Conservation (phyloP, 2,329 filamentous ascomycete genomes). For the Hymenoscyphus fructigenus region DNA sequence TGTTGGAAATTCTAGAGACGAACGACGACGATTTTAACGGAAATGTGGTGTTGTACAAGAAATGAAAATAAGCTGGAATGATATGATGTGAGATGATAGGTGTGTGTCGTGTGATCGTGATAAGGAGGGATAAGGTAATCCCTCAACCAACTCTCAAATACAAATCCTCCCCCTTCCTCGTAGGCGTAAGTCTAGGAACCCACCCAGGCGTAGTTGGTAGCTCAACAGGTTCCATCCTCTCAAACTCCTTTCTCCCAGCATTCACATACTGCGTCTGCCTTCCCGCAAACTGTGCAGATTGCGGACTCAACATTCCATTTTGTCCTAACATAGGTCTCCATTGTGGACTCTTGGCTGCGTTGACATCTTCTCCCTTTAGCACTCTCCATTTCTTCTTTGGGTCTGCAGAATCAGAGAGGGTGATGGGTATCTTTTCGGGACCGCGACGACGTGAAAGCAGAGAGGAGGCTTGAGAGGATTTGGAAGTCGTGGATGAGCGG, state of each 20-base stretch:
- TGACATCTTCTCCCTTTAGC: conserved; percentile 26
- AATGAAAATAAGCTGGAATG: neutral
- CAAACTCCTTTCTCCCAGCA: conserved; percentile 8
- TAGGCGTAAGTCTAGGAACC: conserved; percentile 66
- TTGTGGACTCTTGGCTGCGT: conserved; percentile 26
- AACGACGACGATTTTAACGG: no score
- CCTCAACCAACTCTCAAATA: conserved; percentile 55
- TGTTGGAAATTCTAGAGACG: neutral
- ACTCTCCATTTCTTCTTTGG: conserved; percentile 29
- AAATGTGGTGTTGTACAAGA: neutral
- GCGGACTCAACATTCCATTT: neutral
- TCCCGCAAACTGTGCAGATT: conserved; percentile 3
- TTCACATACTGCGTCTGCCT: neutral
- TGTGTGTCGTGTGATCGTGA: neutral
- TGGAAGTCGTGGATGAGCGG: conserved; percentile 5
- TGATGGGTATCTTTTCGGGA: conserved; percentile 32
- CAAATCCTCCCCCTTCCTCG: conserved; percentile 63
- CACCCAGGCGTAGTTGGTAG: conserved; percentile 54
- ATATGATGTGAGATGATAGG: neutral
- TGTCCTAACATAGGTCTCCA: conserved; percentile 30
- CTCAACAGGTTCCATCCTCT: conserved; percentile 23
- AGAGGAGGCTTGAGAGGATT: conserved; percentile 5
- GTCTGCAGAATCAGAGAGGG: conserved; percentile 47
- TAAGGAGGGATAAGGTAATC: neutral
- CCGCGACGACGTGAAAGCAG: conserved; percentile 6